Evolutionary conservation across 352 stramenopile species (phyloP).

Genomic region (Phytopythium delawarense): DNA sequence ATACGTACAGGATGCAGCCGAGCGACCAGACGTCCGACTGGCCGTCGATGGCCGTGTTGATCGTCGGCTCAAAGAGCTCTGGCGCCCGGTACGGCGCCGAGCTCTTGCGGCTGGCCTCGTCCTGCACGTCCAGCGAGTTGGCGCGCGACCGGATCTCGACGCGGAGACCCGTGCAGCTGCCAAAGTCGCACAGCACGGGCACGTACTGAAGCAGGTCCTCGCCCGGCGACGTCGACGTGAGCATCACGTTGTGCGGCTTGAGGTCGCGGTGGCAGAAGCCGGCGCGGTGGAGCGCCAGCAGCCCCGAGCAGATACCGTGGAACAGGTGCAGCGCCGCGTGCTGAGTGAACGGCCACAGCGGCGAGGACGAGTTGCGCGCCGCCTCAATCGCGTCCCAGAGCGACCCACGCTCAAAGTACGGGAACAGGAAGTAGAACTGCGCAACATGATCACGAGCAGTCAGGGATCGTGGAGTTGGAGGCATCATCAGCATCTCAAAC

Average conservation of each 20-base stretch:
- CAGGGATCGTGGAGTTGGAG: neutral
- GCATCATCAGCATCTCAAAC: neutral
- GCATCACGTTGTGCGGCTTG: constrained; percentile 81
- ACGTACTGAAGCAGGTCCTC: constrained; percentile 73
- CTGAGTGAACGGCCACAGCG: constrained; percentile 83
- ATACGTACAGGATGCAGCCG: constrained; percentile 70
- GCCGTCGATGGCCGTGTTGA: constrained; percentile 64
- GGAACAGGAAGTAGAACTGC: constrained; percentile 82
- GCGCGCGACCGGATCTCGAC: constrained; percentile 62
- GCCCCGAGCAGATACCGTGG: constrained; percentile 75
- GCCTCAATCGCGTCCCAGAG: constrained; percentile 73
- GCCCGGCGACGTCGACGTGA: constrained; percentile 56
- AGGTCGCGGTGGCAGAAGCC: constrained; percentile 85
- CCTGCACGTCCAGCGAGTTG: constrained; percentile 74
- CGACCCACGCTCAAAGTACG: constrained; percentile 80
- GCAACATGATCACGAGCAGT: neutral
- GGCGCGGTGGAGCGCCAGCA: constrained; percentile 67
- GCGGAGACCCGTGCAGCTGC: constrained; percentile 65
- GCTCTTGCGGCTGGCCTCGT: constrained; percentile 79
- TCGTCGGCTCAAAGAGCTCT: constrained; percentile 75
- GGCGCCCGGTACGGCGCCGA: constrained; percentile 79
- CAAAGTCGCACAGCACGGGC: constrained; percentile 84
- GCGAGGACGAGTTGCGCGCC: constrained; percentile 60
- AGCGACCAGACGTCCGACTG: constrained; percentile 86
- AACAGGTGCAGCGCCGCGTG: constrained; percentile 78